Evolutionary conservation across 371 early-diverging fungal species (phyloP), one percentile per base, ranked within the genome.

Genomic region (Mortierella sp.): DNA sequence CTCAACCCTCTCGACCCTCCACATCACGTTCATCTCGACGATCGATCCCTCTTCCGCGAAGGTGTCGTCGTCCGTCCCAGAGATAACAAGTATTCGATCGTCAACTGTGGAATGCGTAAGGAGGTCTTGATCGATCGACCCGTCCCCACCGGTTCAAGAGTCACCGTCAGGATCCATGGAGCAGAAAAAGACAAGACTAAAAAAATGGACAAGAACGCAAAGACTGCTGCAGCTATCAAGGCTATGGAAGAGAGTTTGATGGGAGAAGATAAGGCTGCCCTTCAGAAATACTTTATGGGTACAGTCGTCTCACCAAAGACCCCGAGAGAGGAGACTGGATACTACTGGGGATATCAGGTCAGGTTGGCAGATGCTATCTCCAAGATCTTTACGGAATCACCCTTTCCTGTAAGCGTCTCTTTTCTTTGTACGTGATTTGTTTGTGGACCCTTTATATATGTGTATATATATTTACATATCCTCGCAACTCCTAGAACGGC

Each of bases 331-430:
- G 81, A 83, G 60, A 67, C 72, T 1, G 91, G 91, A 6, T 57
- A 89, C n/a, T 92, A 92, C 69, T 93, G 93, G 93, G 93, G 93
- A 3, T 93, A 90, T 65, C 79, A 81, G 47, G 87, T 91, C 48
- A 82, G 92, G 21, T 52, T 90, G 27, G 91, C 92, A 3, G 82
- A 83, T n/a, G 79, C 85, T 0, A 76, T 92, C 32, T 85, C 86
- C 47, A 82, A 87, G 59, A 86, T 90, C 4, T 82, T 92, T 52
- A 83, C 84, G 2, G 89, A 90, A 47, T 85, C 83, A 50, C 83
- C 89, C 0, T 90, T 81, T 59, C 68, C 82, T 65, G 87, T 87
- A 82, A 61, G 70, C 54, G 11, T 5, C 21, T 27, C 17, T 42
- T 54, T 34, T 50, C 12, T 46, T 4, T 14, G 19, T 14, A 26